Conservation (phyloP, 768 basidiomycete genomes). For the Lactarius trivialis region DNA sequence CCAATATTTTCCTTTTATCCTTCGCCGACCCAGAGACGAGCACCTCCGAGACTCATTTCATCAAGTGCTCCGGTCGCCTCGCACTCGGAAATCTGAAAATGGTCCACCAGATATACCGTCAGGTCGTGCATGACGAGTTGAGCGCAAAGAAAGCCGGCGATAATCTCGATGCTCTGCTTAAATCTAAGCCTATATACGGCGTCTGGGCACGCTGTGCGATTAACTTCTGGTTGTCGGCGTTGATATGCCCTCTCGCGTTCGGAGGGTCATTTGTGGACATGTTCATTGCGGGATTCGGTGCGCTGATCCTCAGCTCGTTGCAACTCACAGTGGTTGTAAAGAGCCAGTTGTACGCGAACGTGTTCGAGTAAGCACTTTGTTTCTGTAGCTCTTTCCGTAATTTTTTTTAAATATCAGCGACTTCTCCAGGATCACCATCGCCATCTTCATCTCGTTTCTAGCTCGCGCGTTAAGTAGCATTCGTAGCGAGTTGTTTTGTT, state of each 20-base stretch:
- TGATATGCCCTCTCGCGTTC: constrained; percentile 81
- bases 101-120: constrained; percentile 77
- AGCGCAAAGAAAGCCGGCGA: constrained; percentile 67
- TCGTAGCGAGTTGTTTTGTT: constrained; percentile 70
- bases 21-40: constrained; percentile 83
- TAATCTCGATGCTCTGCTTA: constrained; percentile 55
- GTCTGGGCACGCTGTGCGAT: constrained; percentile 54
- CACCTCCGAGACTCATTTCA: constrained; percentile 81
- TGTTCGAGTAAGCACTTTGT: constrained; percentile 65
- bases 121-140: constrained; percentile 85
- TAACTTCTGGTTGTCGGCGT: constrained; percentile 59
- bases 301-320: constrained; percentile 58
- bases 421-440: constrained; percentile 60
- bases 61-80: constrained; percentile 68
- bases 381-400: neutral
- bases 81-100: constrained; percentile 78
- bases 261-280: constrained; percentile 81
- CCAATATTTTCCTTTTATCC: constrained; percentile 71
- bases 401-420: neutral
- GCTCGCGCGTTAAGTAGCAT: constrained; percentile 81
- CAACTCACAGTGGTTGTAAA: constrained; percentile 67
- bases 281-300: constrained; percentile 66
- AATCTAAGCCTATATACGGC: constrained; percentile 57
- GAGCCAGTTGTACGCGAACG: constrained; percentile 77
- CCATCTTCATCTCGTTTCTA: constrained; percentile 70